Conservation (phyloP, 2,329 filamentous ascomycete genomes). For the Aspergillus sp. region DNA sequence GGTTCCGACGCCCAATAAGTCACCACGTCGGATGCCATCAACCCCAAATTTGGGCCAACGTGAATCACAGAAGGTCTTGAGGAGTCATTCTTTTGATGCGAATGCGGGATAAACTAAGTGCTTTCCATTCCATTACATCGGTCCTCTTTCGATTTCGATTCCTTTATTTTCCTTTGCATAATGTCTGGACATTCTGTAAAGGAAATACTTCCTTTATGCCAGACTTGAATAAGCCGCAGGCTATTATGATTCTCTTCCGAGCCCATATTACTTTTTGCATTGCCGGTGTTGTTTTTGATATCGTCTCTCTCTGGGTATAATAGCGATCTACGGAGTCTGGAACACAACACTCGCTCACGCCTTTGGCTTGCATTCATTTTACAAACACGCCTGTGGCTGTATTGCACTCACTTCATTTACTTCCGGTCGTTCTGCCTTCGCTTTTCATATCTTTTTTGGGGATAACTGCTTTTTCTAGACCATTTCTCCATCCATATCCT, state of each 20-base stretch:
- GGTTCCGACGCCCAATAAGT: constrained; percentile 23
- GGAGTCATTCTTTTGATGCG: constrained; percentile 36
- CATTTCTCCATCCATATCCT: not conserved
- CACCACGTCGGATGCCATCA: constrained; percentile 34
- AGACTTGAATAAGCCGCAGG: not conserved
- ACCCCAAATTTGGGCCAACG: constrained; percentile 34
- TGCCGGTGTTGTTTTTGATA: not conserved
- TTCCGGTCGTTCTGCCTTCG: constrained; percentile 6
- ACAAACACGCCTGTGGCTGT: not conserved
- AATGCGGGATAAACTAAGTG: constrained; percentile 20
- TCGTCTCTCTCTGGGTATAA: not conserved
- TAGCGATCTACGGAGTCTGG: not conserved
- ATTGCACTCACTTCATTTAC: not conserved
- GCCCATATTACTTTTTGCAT: not conserved
- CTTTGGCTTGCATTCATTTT: not conserved
- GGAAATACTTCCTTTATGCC: not conserved
- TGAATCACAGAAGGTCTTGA: constrained; percentile 21
- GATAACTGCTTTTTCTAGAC: not conserved
- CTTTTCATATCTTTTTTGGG: constrained; percentile 7
- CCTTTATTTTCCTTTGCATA: not conserved
- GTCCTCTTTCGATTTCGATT: constrained; percentile 2
- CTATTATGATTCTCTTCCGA: not conserved
- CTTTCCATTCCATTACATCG: not conserved
- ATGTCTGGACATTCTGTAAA: not conserved
- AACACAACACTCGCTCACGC: not conserved